Evolutionary conservation across 108 stramenopile species (phyloP).

Genomic region (Epipyxis sp.): DNA sequence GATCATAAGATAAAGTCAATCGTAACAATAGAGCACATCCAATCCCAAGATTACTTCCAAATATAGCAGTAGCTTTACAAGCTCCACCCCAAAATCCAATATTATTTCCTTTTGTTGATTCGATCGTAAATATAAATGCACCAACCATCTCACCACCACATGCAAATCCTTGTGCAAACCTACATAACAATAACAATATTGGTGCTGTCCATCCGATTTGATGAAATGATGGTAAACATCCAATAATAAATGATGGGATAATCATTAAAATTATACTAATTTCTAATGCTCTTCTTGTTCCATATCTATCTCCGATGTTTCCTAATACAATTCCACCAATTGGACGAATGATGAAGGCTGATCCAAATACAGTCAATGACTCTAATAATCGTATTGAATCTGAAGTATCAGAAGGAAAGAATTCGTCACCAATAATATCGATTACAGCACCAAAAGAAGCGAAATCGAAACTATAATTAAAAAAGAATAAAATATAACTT

Average conservation of each 20-base stretch:
- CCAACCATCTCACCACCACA: conserved; percentile 14
- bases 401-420: conserved; percentile 4
- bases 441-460: conserved; percentile 1
- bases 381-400: background rate
- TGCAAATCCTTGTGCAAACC: conserved; percentile 6
- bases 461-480: conserved; percentile 8
- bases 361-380: background rate
- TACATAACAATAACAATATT: background rate
- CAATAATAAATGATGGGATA: conserved; percentile 25
- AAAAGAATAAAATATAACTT: background rate
- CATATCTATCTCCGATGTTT: conserved; percentile 1
- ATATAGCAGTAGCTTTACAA: conserved; percentile 11
- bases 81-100: conserved; percentile 25
- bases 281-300: conserved; percentile 23
- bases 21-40: background rate
- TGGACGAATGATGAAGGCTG: conserved; percentile 9
- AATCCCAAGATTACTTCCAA: background rate
- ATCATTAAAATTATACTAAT: background rate
- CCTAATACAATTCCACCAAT: conserved; percentile 6
- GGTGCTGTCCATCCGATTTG: conserved; percentile 1
- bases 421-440: conserved; percentile 13
- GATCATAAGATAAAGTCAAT: background rate
- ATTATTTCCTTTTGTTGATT: conserved; percentile 4
- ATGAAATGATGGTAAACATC: background rate
- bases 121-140: conserved; percentile 15